Evolutionary conservation across 176 grass and related monocot genomes (phyloP), one percentile per base, ranked within the genome.

Genomic region (Carex myosuroides): DNA sequence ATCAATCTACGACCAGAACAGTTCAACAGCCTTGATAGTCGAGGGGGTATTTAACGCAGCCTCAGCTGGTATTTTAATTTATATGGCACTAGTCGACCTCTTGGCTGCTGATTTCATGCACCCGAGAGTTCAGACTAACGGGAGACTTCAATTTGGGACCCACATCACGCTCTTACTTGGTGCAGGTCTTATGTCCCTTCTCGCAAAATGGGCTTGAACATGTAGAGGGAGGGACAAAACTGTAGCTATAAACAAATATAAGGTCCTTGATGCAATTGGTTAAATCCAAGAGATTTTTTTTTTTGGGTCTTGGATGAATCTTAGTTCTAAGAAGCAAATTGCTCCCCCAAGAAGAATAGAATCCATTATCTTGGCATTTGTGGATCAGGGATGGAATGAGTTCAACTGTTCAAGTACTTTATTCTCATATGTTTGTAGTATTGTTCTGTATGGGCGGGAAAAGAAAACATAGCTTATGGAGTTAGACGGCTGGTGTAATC

Each of bases 71-170:
- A 98, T 98, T 86, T 89, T 98, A 55, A 93, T 98, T 79, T 98
- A 98, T 79, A 95, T 98, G 95, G 89, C 95, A 63, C 91, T 98
- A 29, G 95, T 98, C 42, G 95, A 98, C 82, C 89, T 98, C 82
- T 82, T 98, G 74, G 95, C 95, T 29, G 89, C 92, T 82, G 92
- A 98, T 88, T 98, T 98, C 79, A 95, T 85, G 57, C 92, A 95
- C 17, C 91, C 70, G 13, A 93, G 90, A 90, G 84, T 98, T 57
- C 95, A 98, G 71, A 95, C 86, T 13, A 95, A 98, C 30, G 89
- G 69, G 76, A 91, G 87, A 84, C 95, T 98, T 69, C 95, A 95
- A 87, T 72, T 95, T 8, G 87, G 87, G 80, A 86, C 89, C 54
- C 90, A 95, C 60, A 37, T 95, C 68, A 88, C 92, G 5, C 91